phyloP scores from a whole-genome alignment of 1,284 basidiomycete species.

The Malassezia arunalokei region DNA sequence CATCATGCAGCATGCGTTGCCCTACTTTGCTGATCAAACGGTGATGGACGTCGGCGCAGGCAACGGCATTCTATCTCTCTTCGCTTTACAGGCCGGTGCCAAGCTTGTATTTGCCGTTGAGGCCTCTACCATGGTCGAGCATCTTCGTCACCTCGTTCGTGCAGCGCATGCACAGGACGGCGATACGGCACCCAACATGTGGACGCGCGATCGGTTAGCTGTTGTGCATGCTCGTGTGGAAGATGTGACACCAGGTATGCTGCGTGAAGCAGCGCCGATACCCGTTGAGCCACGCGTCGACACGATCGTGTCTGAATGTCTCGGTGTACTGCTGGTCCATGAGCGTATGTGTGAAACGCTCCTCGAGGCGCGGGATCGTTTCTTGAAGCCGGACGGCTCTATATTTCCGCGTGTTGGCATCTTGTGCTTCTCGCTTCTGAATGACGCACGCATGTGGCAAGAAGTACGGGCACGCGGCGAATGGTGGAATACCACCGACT shows the following conservation, averaged over 20 bases:
- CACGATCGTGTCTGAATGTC: slow-evolving; percentile 51
- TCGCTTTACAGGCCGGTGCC: slow-evolving; percentile 50
- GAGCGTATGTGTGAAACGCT: slow-evolving; percentile 52
- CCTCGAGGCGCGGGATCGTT: slow-evolving; percentile 48
- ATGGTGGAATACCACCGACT: slow-evolving; percentile 20
- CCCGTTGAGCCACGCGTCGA: slow-evolving; percentile 32
- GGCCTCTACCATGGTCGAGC: slow-evolving; percentile 50
- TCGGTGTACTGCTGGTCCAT: slow-evolving; percentile 51
- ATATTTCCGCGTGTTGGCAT: slow-evolving; percentile 49
- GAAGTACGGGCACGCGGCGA: slow-evolving; percentile 33
- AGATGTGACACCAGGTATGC: slow-evolving; percentile 25
- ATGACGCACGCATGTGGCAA: slow-evolving; percentile 49
- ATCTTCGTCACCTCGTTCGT: slow-evolving; percentile 47
- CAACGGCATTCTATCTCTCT: slow-evolving; percentile 51
- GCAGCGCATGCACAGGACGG: slow-evolving; percentile 23
- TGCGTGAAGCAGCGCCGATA: neutral
- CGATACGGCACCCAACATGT: slow-evolving; percentile 25
- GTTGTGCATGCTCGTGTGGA: slow-evolving; percentile 27
- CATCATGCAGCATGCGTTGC: slow-evolving; percentile 24
- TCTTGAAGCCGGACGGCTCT: slow-evolving; percentile 49
- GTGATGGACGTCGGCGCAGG: slow-evolving; percentile 50
- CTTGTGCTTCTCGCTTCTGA: slow-evolving; percentile 50
- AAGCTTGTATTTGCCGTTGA: slow-evolving; percentile 50
- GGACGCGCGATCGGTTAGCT: slow-evolving; percentile 23
- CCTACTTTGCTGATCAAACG: slow-evolving; percentile 25